Evolutionary conservation across 164 flowering plant genomes (phyloP).

Genomic region (Vitis riparia): DNA sequence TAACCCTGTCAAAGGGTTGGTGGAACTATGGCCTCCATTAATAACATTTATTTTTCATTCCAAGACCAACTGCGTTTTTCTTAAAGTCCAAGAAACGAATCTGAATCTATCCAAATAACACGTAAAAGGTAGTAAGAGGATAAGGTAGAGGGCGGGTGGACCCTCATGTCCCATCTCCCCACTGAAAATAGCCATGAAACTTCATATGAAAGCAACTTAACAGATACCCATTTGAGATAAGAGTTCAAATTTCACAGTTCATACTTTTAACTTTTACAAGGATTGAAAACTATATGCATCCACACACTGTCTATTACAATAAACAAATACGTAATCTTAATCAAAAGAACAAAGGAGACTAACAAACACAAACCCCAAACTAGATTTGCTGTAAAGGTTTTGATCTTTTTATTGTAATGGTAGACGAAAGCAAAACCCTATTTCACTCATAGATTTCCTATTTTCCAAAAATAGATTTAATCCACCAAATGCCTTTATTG

Average conservation of each 20-base stretch:
- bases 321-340: too few species aligned
- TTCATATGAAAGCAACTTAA: neutral
- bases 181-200: too few species aligned
- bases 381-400: too few species aligned
- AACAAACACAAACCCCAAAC: too few species aligned
- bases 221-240: neutral
- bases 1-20: too few species aligned
- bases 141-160: neutral
- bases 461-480: slow-evolving; percentile 80
- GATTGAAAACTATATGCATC: neutral
- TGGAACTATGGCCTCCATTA: too few species aligned
- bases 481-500: slow-evolving; percentile 90
- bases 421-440: too few species aligned
- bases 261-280: too few species aligned
- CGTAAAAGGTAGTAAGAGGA: neutral
- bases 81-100: neutral
- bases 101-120: neutral
- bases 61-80: neutral
- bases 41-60: neutral
- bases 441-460: slow-evolving; percentile 14
- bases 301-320: neutral
- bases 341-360: too few species aligned
- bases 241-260: too few species aligned
- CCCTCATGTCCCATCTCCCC: neutral
- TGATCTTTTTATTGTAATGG: too few species aligned